These are phyloP conservation scores for Dactylonectria macrodidyma DNA, from an alignment of 2,329 filamentous ascomycete species.

Conservation along the genomic window DNA sequence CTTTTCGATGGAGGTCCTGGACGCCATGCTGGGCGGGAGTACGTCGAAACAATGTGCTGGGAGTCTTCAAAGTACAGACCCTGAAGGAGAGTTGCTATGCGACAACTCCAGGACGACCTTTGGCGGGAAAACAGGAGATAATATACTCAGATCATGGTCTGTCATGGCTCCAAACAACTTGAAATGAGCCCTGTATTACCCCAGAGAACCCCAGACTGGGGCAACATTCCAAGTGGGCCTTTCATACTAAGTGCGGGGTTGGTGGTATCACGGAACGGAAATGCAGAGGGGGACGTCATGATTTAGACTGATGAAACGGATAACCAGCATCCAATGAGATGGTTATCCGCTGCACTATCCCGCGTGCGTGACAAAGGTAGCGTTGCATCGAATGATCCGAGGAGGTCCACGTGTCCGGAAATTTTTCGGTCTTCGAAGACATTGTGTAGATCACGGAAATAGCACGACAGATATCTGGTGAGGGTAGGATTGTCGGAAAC, in stretches of 20 bases:
- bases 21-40: slow-evolving; percentile 31
- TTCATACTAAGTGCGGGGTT: slow-evolving; percentile 40
- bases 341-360: slow-evolving; percentile 33
- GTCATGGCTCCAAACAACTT: slow-evolving; percentile 5
- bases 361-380: background rate
- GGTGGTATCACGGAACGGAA: slow-evolving; percentile 31
- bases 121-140: slow-evolving; percentile 23
- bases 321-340: slow-evolving; percentile 23
- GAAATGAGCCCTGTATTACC: slow-evolving; percentile 25
- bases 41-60: background rate
- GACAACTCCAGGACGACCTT: slow-evolving; percentile 6
- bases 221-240: slow-evolving; percentile 27
- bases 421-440: background rate
- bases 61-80: background rate
- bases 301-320: slow-evolving; percentile 27
- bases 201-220: slow-evolving; percentile 41
- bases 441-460: slow-evolving; percentile 11
- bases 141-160: slow-evolving; percentile 35
- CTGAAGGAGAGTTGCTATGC: slow-evolving; percentile 17
- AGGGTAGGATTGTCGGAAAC: background rate
- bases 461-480: background rate
- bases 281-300: slow-evolving; percentile 19
- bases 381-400: background rate
- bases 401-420: background rate
- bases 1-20: slow-evolving; percentile 42